These are phyloP conservation scores for Schwanniomyces yamadae DNA, from an alignment of 805 yeast genomes.

Conservation along the genomic window DNA sequence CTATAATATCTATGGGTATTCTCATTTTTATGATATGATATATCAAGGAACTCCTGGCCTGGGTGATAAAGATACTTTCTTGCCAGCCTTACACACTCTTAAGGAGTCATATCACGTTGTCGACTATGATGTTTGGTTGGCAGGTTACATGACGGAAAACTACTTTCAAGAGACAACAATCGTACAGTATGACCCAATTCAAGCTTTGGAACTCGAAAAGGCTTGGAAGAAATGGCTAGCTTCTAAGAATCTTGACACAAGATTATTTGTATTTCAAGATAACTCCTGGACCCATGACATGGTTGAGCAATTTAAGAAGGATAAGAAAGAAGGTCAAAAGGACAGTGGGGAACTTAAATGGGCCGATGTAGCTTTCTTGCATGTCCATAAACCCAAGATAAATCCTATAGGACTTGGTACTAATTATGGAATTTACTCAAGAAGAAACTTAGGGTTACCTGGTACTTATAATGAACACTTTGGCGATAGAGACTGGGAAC, in stretches of 20 bases:
- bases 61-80: conserved; percentile 39
- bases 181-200: conserved; percentile 31
- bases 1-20: conserved; percentile 32
- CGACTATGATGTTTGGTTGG: conserved; percentile 14
- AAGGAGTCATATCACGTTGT: conserved; percentile 32
- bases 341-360: conserved; percentile 8
- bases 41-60: conserved; percentile 36
- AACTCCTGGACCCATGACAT: conserved; percentile 25
- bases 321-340: not conserved
- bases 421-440: conserved; percentile 17
- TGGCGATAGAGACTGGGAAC: conserved; percentile 32
- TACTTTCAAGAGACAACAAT: conserved; percentile 27
- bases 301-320: conserved; percentile 16
- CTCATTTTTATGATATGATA: conserved; percentile 26
- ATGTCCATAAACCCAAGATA: conserved; percentile 33
- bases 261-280: conserved; percentile 31
- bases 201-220: conserved; percentile 14
- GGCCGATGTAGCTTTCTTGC: conserved; percentile 30
- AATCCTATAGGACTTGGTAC: conserved; percentile 25
- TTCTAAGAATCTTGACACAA: conserved; percentile 22
- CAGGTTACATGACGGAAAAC: conserved; percentile 10
- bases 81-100: conserved; percentile 37
- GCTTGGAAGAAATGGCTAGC: conserved; percentile 29
- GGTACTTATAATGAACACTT: conserved; percentile 15
- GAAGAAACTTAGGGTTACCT: conserved; percentile 24